Evolutionary conservation across 768 basidiomycete genomes (phyloP).

Genomic region (Austroboletus eburneus): DNA sequence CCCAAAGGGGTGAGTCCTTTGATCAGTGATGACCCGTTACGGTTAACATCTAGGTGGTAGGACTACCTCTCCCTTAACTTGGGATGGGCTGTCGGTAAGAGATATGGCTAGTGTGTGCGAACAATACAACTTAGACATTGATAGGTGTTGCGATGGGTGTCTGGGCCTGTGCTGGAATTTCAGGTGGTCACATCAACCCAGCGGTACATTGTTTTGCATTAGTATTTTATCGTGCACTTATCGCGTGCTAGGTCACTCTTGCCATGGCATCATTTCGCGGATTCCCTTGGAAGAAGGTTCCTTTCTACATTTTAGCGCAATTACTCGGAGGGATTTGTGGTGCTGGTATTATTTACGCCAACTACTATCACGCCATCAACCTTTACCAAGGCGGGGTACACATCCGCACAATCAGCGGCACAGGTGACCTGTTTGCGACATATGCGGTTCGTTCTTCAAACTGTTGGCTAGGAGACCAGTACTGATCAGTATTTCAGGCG

Average conservation of each 20-base stretch:
- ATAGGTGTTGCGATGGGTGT: conserved; percentile 59
- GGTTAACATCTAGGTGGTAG: conserved; percentile 13
- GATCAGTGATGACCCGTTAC: too few relatives aligned
- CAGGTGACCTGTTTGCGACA: conserved; percentile 56
- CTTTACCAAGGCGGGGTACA: conserved; percentile 53
- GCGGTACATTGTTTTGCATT: conserved; percentile 39
- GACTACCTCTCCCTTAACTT: conserved; percentile 22
- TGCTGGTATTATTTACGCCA: conserved; percentile 54
- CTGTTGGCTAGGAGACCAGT: not conserved
- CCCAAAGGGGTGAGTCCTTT: conserved; percentile 54
- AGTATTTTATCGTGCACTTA: conserved; percentile 1
- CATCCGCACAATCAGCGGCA: conserved; percentile 53
- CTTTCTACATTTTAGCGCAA: conserved; percentile 61
- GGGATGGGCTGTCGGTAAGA: conserved; percentile 32
- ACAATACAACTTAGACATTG: not conserved
- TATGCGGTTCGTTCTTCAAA: conserved; percentile 44
- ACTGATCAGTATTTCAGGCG: conserved; percentile 28
- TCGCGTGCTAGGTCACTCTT: conserved; percentile 54
- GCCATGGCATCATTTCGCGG: conserved; percentile 62
- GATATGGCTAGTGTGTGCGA: not conserved
- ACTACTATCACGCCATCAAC: conserved; percentile 66
- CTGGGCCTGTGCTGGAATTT: conserved; percentile 62
- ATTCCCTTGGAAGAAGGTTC: conserved; percentile 82
- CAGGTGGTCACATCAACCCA: conserved; percentile 75
- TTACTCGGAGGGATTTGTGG: conserved; percentile 58